Conservation (phyloP, 2,329 filamentous ascomycete genomes). For the Blastomyces parvus region DNA sequence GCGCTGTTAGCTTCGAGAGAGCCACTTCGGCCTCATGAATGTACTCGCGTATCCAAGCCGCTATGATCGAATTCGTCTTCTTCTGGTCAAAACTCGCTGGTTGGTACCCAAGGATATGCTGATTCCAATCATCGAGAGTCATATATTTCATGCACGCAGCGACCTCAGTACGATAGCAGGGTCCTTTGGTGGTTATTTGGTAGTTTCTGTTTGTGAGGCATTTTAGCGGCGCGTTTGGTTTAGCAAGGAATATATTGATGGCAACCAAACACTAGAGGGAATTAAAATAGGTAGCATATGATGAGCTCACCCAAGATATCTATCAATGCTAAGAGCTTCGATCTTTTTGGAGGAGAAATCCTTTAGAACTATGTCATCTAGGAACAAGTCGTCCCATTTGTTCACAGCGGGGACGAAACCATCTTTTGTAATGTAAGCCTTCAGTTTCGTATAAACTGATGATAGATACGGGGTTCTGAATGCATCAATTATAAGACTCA, state of each 20-base stretch:
- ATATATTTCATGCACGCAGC: slow-evolving; percentile 35
- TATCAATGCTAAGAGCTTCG: slow-evolving; percentile 28
- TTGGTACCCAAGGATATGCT: slow-evolving; percentile 32
- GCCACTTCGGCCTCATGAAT: slow-evolving; percentile 25
- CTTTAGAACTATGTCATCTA: slow-evolving; percentile 34
- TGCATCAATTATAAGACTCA: slow-evolving; percentile 18
- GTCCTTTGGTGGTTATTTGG: slow-evolving; percentile 29
- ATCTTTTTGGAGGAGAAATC: slow-evolving; percentile 24
- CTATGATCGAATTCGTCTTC: slow-evolving; percentile 27
- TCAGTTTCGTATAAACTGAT: background rate
- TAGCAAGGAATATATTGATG: background rate
- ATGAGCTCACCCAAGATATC: slow-evolving; percentile 33
- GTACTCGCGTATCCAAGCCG: slow-evolving; percentile 30
- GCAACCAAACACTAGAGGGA: background rate
- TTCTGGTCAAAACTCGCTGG: slow-evolving; percentile 23
- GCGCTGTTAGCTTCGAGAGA: slow-evolving; percentile 15
- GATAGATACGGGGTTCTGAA: background rate
- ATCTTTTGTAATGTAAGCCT: slow-evolving; percentile 22
- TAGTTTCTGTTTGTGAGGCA: slow-evolving; percentile 26
- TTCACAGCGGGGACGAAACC: slow-evolving; percentile 36
- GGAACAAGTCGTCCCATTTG: slow-evolving; percentile 31
- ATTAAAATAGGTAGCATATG: background rate
- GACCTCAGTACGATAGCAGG: slow-evolving; percentile 37
- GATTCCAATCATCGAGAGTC: slow-evolving; percentile 30
- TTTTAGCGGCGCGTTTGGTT: slow-evolving; percentile 1